These are phyloP conservation scores for Aquilaria sinensis DNA, from an alignment of 345 rosid species.

Conservation along the genomic window DNA sequence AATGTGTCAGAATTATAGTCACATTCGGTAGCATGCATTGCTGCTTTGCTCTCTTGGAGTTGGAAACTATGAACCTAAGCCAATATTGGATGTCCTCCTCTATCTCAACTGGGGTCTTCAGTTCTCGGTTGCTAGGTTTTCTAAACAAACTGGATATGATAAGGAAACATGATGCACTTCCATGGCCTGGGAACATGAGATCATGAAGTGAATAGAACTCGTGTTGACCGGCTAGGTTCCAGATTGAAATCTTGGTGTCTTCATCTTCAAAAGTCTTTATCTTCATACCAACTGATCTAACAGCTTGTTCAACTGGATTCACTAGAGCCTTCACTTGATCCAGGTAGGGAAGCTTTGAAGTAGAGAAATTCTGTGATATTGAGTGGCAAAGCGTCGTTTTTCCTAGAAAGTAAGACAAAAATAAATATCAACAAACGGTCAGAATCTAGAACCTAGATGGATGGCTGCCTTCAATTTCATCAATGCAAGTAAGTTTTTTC, in stretches of 20 bases:
- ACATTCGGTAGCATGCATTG: slow-evolving; percentile 84
- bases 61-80: slow-evolving; percentile 86
- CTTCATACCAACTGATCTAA: slow-evolving; percentile 76
- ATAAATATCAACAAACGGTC: neutral
- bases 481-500: neutral
- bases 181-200: slow-evolving; percentile 89
- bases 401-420: slow-evolving; percentile 31
- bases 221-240: slow-evolving; percentile 94
- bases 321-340: slow-evolving; percentile 77
- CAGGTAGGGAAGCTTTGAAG: slow-evolving; percentile 63
- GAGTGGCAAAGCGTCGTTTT: slow-evolving; percentile 79
- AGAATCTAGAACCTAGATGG: neutral
- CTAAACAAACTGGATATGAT: slow-evolving; percentile 75
- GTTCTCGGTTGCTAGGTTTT: slow-evolving; percentile 78
- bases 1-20: slow-evolving; percentile 73
- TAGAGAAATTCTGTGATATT: slow-evolving; percentile 55
- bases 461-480: neutral
- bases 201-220: slow-evolving; percentile 85
- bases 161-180: slow-evolving; percentile 74
- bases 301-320: slow-evolving; percentile 87
- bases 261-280: slow-evolving; percentile 76
- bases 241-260: slow-evolving; percentile 73
- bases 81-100: slow-evolving; percentile 91
- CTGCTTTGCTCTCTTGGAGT: slow-evolving; percentile 60
- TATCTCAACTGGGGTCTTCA: slow-evolving; percentile 61